Evolutionary conservation across 352 stramenopile species (phyloP).

Genomic region (Phytophthora sp.): DNA sequence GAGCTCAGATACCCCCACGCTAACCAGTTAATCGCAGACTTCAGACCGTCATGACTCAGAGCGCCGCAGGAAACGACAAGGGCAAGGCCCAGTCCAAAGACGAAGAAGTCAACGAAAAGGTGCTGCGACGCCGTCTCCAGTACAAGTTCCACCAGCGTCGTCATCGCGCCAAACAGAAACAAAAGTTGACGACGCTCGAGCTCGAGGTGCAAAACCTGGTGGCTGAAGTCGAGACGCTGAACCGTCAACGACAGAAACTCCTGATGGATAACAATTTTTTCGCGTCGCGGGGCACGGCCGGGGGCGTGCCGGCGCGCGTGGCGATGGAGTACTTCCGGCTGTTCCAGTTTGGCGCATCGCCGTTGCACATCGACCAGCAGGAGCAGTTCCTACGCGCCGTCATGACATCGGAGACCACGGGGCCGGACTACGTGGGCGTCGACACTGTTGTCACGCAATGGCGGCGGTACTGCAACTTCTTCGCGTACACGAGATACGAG

Average conservation of each 20-base stretch:
- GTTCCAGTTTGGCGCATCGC: conserved; percentile 52
- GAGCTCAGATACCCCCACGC: too few species aligned
- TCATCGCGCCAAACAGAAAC: conserved; percentile 74
- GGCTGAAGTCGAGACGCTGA: conserved; percentile 48
- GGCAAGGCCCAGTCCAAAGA: conserved; percentile 10
- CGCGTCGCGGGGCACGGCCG: conserved; percentile 28
- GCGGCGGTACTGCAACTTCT: conserved; percentile 55
- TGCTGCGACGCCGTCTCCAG: conserved; percentile 52
- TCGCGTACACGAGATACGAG: conserved; percentile 49
- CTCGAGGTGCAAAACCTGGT: conserved; percentile 47
- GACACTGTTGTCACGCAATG: conserved; percentile 61
- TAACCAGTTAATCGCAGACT: too few species aligned
- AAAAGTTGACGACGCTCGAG: conserved; percentile 46
- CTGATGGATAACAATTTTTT: conserved; percentile 47
- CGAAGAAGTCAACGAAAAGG: conserved; percentile 46
- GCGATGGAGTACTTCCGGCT: conserved; percentile 63
- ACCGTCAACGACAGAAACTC: conserved; percentile 41
- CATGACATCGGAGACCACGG: conserved; percentile 51
- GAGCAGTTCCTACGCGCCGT: conserved; percentile 59
- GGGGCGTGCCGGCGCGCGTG: conserved; percentile 40
- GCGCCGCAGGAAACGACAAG: conserved; percentile 3
- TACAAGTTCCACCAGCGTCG: conserved; percentile 76
- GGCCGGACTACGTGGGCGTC: conserved; percentile 62
- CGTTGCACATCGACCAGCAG: conserved; percentile 36
- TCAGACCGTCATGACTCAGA: conserved; percentile 30